Percentiles rank a stretch among this genome's conserved stretches.
These are phyloP conservation scores for Cutaneotrichosporon sp. DNA, from an alignment of 1,284 basidiomycete species.

Conservation along the genomic window DNA sequence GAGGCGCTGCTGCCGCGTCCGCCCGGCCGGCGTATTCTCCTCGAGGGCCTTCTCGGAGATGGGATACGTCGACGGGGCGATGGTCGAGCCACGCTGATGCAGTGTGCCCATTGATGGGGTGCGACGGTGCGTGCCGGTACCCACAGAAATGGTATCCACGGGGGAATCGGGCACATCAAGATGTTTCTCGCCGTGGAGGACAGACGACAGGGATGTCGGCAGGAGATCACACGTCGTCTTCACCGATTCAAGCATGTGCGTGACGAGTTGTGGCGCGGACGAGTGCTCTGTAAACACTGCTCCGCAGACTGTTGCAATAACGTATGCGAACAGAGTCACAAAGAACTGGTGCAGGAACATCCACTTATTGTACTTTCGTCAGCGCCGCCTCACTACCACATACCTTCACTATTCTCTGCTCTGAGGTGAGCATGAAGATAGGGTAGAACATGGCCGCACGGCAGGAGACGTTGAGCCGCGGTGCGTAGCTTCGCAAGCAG, in stretches of 20 bases:
- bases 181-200: constrained; percentile 17
- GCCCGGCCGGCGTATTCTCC: neutral
- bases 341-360: constrained; percentile 41
- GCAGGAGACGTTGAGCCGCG: constrained; percentile 38
- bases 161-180: neutral
- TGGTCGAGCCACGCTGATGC: neutral
- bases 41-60: constrained; percentile 1
- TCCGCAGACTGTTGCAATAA: constrained; percentile 32
- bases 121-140: neutral
- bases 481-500: constrained; percentile 35
- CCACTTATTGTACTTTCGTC: constrained; percentile 1
- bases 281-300: constrained; percentile 30
- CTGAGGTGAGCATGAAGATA: constrained; percentile 41
- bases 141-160: neutral
- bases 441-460: constrained; percentile 45
- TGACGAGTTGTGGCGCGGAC: constrained; percentile 23
- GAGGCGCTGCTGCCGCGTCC: constrained; percentile 20
- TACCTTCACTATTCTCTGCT: constrained; percentile 32
- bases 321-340: constrained; percentile 39
- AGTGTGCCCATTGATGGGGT: neutral
- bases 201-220: constrained; percentile 28
- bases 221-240: constrained; percentile 27
- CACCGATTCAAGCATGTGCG: constrained; percentile 21
- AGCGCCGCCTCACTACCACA: neutral
- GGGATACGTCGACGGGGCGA: neutral